Evolutionary conservation across 768 basidiomycete species (phyloP).

Genomic region (Tephrocybe sp.): DNA sequence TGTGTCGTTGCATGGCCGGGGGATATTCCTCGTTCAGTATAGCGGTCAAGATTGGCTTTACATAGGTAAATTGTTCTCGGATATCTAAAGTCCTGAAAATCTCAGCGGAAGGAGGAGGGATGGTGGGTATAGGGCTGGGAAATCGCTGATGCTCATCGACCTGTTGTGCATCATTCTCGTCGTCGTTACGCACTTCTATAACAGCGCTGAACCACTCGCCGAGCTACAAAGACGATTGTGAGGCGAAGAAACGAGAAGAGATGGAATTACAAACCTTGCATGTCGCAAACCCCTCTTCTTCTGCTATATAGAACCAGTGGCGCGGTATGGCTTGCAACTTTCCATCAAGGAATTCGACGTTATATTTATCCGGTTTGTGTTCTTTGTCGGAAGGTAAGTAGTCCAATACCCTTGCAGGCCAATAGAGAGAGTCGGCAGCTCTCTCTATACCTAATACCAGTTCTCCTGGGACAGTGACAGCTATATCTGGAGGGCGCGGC

Average conservation of each 20-base stretch:
- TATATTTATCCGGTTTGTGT: slow-evolving; percentile 42
- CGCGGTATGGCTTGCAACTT: slow-evolving; percentile 40
- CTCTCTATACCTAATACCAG: slow-evolving; percentile 54
- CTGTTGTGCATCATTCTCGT: slow-evolving; percentile 34
- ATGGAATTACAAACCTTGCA: slow-evolving; percentile 46
- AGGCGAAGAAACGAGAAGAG: not conserved
- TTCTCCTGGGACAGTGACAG: slow-evolving; percentile 67
- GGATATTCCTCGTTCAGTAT: slow-evolving; percentile 56
- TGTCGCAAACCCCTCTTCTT: slow-evolving; percentile 59
- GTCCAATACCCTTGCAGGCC: slow-evolving; percentile 64
- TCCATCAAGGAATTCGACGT: slow-evolving; percentile 60
- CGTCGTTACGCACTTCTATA: slow-evolving; percentile 38
- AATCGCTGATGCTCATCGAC: slow-evolving; percentile 22
- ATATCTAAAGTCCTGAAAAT: slow-evolving; percentile 53
- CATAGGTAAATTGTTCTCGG: slow-evolving; percentile 61
- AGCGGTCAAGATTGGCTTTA: slow-evolving; percentile 61
- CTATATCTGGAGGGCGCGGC: slow-evolving; percentile 45
- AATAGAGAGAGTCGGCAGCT: slow-evolving; percentile 41
- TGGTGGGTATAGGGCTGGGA: slow-evolving; percentile 39
- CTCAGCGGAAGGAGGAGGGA: slow-evolving; percentile 40
- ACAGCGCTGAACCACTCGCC: slow-evolving; percentile 55
- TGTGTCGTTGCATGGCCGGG: slow-evolving; percentile 52
- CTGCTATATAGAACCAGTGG: slow-evolving; percentile 55
- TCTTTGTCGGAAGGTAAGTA: slow-evolving; percentile 45
- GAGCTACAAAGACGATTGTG: slow-evolving; percentile 33